Evolutionary conservation across 2,329 filamentous ascomycete genomes (phyloP).

Genomic region (Penicillium hordei): DNA sequence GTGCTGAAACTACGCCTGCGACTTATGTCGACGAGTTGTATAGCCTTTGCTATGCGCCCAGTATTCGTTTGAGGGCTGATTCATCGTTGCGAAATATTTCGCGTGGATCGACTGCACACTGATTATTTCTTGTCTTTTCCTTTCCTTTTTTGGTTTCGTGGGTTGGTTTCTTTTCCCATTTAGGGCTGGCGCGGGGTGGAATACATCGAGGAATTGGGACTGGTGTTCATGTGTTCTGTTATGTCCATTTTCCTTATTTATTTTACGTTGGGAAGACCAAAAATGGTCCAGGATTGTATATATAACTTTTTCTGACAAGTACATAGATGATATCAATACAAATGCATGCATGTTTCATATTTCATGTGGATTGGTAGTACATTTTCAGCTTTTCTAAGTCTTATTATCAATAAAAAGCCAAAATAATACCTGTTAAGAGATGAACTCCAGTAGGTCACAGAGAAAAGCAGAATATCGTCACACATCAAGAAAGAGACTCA

Average conservation of each 20-base stretch:
- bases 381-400: background rate
- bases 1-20: conserved; percentile 21
- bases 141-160: background rate
- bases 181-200: background rate
- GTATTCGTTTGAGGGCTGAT: conserved; percentile 30
- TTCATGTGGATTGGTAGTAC: background rate
- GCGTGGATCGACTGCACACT: conserved; percentile 4
- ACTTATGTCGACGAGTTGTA: conserved; percentile 53
- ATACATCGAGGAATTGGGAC: background rate
- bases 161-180: background rate
- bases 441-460: background rate
- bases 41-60: conserved; percentile 34
- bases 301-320: background rate
- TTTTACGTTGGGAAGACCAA: background rate
- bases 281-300: background rate
- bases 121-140: background rate
- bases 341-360: background rate
- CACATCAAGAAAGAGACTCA: conserved; percentile 10
- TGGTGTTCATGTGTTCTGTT: background rate
- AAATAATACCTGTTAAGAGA: background rate
- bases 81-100: conserved; percentile 14
- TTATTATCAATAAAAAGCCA: background rate
- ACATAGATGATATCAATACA: background rate
- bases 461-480: conserved; percentile 5
- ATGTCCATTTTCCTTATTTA: too few relatives aligned